phyloP scores from a whole-genome alignment of 495 filamentous ascomycete species.

The Talaromyces adpressus region DNA sequence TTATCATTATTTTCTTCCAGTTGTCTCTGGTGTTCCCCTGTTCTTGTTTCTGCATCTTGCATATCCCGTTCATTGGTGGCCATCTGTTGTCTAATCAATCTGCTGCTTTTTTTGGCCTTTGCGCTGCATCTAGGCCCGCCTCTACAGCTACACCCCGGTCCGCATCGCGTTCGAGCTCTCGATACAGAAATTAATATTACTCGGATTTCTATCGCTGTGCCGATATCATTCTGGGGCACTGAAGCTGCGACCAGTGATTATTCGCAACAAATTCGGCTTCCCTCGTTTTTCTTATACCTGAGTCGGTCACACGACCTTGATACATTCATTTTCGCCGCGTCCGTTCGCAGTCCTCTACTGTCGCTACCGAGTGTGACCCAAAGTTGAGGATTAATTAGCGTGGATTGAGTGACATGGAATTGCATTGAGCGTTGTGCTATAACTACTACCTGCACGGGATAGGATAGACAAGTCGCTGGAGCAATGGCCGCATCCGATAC shows the following conservation, averaged over 20 bases:
- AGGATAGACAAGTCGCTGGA: background rate
- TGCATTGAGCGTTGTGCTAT: background rate
- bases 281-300: background rate
- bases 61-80: conserved; percentile 15
- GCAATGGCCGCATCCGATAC: conserved; percentile 8
- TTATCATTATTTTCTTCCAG: background rate
- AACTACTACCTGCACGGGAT: conserved; percentile 3
- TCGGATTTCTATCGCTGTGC: background rate
- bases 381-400: background rate
- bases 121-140: conserved; percentile 9
- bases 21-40: background rate
- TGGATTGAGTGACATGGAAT: conserved; percentile 7
- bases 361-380: conserved; percentile 8
- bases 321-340: background rate
- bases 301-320: background rate
- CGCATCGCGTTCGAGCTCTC: background rate
- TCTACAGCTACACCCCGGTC: background rate
- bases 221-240: background rate
- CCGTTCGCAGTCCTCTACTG: conserved; percentile 19
- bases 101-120: conserved; percentile 8
- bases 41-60: conserved; percentile 9
- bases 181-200: background rate
- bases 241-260: background rate
- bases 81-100: conserved; percentile 10
- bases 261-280: background rate